Conservation (phyloP, 768 basidiomycete species). For the Suillus lakei region DNA sequence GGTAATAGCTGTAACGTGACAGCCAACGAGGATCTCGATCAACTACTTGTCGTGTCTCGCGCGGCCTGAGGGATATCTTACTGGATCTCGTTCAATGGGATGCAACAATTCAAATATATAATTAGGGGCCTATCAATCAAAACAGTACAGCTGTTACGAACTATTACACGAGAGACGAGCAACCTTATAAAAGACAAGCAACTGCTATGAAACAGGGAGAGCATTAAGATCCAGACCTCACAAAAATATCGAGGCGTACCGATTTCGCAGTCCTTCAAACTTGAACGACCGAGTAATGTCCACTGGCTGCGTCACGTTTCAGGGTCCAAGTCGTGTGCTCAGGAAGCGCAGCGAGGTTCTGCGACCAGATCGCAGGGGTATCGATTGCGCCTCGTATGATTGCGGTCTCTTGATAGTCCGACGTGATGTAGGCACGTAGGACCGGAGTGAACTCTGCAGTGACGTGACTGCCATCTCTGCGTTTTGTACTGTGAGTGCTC, state of each 20-base stretch:
- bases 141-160: not conserved
- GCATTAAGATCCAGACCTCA: not conserved
- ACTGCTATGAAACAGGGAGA: not conserved
- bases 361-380: not conserved
- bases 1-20: no score
- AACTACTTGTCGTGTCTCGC: no score
- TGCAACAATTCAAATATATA: no score
- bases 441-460: not conserved
- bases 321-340: slow-evolving; percentile 1
- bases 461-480: not conserved
- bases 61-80: no score
- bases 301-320: not conserved
- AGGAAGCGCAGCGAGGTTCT: not conserved
- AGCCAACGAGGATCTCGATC: no score
- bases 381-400: not conserved
- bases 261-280: not conserved
- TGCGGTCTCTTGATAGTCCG: slow-evolving; percentile 5
- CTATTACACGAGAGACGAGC: not conserved
- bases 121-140: no score
- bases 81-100: no score
- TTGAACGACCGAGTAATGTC: not conserved
- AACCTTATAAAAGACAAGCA: not conserved
- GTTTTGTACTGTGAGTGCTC: not conserved
- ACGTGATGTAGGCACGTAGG: slow-evolving; percentile 4
- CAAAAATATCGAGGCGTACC: not conserved